Base-by-base conservation (phyloP, 441 rosid species). In the Pelargonium australe region DNA sequence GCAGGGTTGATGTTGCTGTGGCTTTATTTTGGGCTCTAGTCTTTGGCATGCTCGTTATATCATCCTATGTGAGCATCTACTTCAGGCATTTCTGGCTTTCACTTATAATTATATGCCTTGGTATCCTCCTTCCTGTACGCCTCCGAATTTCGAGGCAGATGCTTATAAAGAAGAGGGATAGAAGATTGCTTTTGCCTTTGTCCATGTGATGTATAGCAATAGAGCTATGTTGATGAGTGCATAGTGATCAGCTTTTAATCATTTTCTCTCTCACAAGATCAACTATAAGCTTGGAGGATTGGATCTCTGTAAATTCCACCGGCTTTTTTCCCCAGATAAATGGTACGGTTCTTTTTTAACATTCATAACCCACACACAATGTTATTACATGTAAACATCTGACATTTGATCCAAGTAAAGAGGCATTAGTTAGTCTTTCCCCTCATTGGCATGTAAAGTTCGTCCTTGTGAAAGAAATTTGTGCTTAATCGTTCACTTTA, bases 1-100 rank as follows among this genome's bases (percentile, higher is more conserved):
- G 83, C 83, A 76, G 86, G 85, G 75, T 11, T 47, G 85, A 84
- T 76, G 80, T 81, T 37, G 75, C 75, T 68, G 84, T 77, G 55
- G 84, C 90, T 65, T 53, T 78, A 67, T 76, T 77, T 74, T 78
- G 80, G 82, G 84, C 83, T 17, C 16, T 73, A 43, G 73, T 76
- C 60, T 82, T 81, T 65, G 34, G 76, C 69, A 10, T 78, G 73
- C 81, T 84, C 13, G 67, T 82, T 16, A 67, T 84, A 65, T 70
- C 77, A 64, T 74, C 80, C 7, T 82, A 68, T 55, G 64, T 66
- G 68, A 17, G 75, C 23, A 55, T 84, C 72, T 69, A 68, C 73
- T 74, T 61, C 61, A 19, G 76, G 65, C 79, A 83, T 23, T 77
- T 78, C 71, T 78, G 80, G 82, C 67, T 80, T 64, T 80, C 80